Conservation (phyloP, 345 rosid genomes). For the Ceriops decandra region DNA sequence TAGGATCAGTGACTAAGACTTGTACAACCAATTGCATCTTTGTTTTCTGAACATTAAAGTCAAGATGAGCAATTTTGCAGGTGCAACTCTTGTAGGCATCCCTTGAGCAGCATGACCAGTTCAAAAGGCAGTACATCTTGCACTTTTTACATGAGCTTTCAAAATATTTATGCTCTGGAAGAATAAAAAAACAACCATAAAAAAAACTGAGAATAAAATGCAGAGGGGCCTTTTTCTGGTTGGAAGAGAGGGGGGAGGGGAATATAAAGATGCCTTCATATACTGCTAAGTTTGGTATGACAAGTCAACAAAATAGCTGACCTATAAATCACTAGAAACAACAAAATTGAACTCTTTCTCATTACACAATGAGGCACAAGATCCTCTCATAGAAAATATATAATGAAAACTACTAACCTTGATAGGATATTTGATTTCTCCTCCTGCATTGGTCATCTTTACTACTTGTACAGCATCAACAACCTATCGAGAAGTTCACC, state of each 20-base stretch:
- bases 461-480: conserved; percentile 83
- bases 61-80: conserved; percentile 95
- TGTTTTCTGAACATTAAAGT: conserved; percentile 92
- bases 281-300: no score
- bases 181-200: conserved; percentile 10
- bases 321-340: not conserved
- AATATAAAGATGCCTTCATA: no score
- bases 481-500: conserved; percentile 41
- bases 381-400: not conserved
- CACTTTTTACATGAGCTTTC: conserved; percentile 96
- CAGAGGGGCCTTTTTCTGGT: no score
- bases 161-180: conserved; percentile 77
- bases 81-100: conserved; percentile 84
- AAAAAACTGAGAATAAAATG: not conserved
- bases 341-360: not conserved
- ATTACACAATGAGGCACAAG: conserved; percentile 1
- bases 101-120: conserved; percentile 99
- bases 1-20: conserved; percentile 86
- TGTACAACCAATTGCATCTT: conserved; percentile 98
- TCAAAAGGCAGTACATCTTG: conserved; percentile 77
- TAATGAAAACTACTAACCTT: conserved; percentile 47
- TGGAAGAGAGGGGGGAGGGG: no score
- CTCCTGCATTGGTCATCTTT: conserved; percentile 84
- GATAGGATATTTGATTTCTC: conserved; percentile 89
- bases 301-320: no score